phyloP scores from a whole-genome alignment of 306 rosid species.

The Calophaca sinica region DNA sequence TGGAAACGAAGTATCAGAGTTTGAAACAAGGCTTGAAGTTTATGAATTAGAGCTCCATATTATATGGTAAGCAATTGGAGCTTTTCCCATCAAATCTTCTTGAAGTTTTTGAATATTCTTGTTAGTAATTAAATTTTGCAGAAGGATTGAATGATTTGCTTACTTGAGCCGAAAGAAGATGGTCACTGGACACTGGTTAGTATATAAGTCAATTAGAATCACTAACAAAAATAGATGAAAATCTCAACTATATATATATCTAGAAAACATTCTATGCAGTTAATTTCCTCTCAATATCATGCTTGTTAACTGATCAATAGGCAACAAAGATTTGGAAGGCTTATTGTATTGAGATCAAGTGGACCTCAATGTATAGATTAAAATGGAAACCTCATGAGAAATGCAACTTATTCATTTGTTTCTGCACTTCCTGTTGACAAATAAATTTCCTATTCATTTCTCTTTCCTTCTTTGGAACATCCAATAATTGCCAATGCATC shows the following conservation, averaged over 20 bases:
- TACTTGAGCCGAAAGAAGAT: not conserved
- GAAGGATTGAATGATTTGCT: not conserved
- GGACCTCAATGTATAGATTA: not conserved
- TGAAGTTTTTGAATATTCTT: too few relatives aligned
- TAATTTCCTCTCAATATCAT: too few relatives aligned
- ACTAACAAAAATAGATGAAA: not conserved
- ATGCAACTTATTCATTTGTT: constrained; percentile 18
- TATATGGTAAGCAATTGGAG: too few relatives aligned
- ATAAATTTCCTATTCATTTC: constrained; percentile 2
- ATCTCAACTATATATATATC: too few relatives aligned
- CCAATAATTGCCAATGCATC: not conserved
- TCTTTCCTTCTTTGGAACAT: constrained; percentile 1
- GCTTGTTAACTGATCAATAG: not conserved
- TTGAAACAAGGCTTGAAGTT: too few relatives aligned
- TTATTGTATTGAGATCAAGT: constrained; percentile 12
- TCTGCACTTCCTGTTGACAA: constrained; percentile 16
- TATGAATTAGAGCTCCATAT: too few relatives aligned
- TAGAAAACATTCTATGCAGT: not conserved
- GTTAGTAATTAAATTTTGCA: not conserved
- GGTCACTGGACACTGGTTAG: too few relatives aligned
- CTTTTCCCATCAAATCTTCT: too few relatives aligned
- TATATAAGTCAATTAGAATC: not conserved
- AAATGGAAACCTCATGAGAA: constrained; percentile 8
- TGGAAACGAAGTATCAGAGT: too few relatives aligned
- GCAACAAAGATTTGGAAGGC: not conserved